A percentile compares a stretch with the other conserved stretches of the same genome.
Evolutionary conservation across 2,329 filamentous ascomycete species (phyloP).

Genomic region (Microdochium paspali): DNA sequence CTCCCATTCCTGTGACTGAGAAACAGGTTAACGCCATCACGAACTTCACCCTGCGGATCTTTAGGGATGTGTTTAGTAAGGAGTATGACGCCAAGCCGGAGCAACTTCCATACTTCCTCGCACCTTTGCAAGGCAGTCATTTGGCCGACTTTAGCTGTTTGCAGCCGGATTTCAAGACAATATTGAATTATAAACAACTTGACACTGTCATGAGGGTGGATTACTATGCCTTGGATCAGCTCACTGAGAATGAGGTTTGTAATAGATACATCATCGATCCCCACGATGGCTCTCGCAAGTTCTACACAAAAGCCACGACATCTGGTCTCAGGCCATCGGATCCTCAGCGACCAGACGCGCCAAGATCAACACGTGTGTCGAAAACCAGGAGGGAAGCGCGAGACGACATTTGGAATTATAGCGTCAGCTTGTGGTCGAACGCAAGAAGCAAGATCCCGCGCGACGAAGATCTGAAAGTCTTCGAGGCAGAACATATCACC

Average conservation of each 20-base stretch:
- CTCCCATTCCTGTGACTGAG: slow-evolving; percentile 31
- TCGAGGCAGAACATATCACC: slow-evolving; percentile 64
- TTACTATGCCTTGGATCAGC: not conserved
- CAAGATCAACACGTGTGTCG: slow-evolving; percentile 33
- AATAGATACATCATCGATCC: slow-evolving; percentile 48
- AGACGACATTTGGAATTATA: slow-evolving; percentile 72
- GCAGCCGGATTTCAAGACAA: slow-evolving; percentile 9
- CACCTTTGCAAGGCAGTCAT: slow-evolving; percentile 37
- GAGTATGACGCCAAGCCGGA: slow-evolving; percentile 53
- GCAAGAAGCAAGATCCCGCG: slow-evolving; percentile 42
- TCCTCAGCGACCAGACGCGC: slow-evolving; percentile 48
- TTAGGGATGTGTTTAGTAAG: slow-evolving; percentile 85
- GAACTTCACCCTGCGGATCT: slow-evolving; percentile 65
- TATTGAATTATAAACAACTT: slow-evolving; percentile 57
- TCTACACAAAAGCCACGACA: slow-evolving; percentile 44
- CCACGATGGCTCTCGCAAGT: slow-evolving; percentile 53
- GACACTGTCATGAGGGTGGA: not conserved
- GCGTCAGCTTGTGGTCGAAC: slow-evolving; percentile 63
- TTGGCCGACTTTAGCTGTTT: slow-evolving; percentile 11
- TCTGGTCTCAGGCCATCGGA: slow-evolving; percentile 53
- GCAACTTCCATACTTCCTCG: slow-evolving; percentile 76
- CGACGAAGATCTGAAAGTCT: slow-evolving; percentile 67
- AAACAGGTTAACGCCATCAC: slow-evolving; percentile 47
- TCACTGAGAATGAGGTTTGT: not conserved
- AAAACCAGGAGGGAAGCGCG: slow-evolving; percentile 24